phyloP scores from a whole-genome alignment of 179 eudicot genomes.

The Beta corolliflora region DNA sequence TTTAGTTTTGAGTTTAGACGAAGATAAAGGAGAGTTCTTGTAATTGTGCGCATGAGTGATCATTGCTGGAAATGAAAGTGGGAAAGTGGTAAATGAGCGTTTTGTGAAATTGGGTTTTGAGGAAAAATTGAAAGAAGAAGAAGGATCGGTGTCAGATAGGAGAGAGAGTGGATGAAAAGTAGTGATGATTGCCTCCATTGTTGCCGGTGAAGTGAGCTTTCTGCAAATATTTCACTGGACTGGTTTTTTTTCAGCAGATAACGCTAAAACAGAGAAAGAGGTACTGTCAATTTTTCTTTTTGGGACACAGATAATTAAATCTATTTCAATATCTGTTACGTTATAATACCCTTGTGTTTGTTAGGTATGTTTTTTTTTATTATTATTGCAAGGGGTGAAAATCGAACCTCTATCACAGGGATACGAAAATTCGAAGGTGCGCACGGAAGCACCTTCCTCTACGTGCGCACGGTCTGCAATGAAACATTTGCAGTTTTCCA shows the following conservation, averaged over 20 bases:
- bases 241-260: not conserved
- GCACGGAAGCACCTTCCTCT: too few relatives aligned
- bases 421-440: too few relatives aligned
- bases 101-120: conserved; percentile 17
- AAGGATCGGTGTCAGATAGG: not conserved
- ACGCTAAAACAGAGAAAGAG: not conserved
- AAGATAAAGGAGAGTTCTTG: conserved; percentile 9
- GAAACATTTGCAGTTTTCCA: too few relatives aligned
- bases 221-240: not conserved
- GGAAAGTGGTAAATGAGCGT: not conserved
- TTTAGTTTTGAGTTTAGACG: conserved; percentile 9
- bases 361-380: too few relatives aligned
- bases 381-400: too few relatives aligned
- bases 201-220: not conserved
- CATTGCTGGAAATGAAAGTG: conserved; percentile 21
- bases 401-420: too few relatives aligned
- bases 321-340: too few relatives aligned
- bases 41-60: conserved; percentile 12
- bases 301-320: too few relatives aligned
- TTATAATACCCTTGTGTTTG: too few relatives aligned
- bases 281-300: too few relatives aligned
- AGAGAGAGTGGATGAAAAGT: not conserved
- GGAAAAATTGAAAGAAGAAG: not conserved
- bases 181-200: conserved; percentile 25
- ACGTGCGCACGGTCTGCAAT: too few relatives aligned